These are phyloP conservation scores for Blastobotrys mokoenaii DNA, from an alignment of 805 yeast genomes.

Conservation along the genomic window DNA sequence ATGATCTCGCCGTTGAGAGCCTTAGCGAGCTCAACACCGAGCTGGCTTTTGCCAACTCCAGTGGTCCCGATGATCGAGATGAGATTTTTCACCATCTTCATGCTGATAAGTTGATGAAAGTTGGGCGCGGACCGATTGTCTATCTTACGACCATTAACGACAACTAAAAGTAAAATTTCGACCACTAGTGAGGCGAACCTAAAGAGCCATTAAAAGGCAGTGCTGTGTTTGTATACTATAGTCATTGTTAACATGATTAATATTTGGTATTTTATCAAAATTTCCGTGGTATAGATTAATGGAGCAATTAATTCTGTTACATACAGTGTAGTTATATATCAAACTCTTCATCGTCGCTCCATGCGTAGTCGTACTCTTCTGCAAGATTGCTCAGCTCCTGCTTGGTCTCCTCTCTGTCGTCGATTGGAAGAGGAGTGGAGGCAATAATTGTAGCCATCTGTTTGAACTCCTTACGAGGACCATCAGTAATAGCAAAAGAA, in stretches of 20 bases:
- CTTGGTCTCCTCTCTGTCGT: constrained; percentile 20
- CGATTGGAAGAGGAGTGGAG: constrained; percentile 7
- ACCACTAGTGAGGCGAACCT: too few species aligned
- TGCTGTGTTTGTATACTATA: too few species aligned
- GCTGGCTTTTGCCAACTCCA: constrained; percentile 91
- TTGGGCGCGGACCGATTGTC: too few species aligned
- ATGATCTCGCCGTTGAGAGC: constrained; percentile 78
- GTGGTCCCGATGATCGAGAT: constrained; percentile 84
- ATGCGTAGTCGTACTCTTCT: constrained; percentile 17
- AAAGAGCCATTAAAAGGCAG: too few species aligned
- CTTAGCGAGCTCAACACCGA: constrained; percentile 71
- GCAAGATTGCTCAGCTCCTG: constrained; percentile 14
- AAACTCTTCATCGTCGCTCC: constrained; percentile 4
- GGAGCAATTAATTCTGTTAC: too few species aligned
- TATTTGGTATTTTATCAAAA: too few species aligned
- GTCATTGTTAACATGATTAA: too few species aligned
- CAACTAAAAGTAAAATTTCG: too few species aligned
- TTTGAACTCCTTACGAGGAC: constrained; percentile 10
- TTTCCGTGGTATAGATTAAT: too few species aligned
- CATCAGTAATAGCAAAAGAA: constrained; percentile 14
- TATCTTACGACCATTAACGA: too few species aligned
- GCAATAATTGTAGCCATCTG: constrained; percentile 16
- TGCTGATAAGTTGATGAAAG: too few species aligned
- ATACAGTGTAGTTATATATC: too few species aligned
- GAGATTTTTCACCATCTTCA: constrained; percentile 28